Percentiles rank a stretch among this genome's conserved stretches.
Evolutionary conservation across 2,329 filamentous ascomycete species (phyloP).

Genomic region (Talaromyces marneffei): DNA sequence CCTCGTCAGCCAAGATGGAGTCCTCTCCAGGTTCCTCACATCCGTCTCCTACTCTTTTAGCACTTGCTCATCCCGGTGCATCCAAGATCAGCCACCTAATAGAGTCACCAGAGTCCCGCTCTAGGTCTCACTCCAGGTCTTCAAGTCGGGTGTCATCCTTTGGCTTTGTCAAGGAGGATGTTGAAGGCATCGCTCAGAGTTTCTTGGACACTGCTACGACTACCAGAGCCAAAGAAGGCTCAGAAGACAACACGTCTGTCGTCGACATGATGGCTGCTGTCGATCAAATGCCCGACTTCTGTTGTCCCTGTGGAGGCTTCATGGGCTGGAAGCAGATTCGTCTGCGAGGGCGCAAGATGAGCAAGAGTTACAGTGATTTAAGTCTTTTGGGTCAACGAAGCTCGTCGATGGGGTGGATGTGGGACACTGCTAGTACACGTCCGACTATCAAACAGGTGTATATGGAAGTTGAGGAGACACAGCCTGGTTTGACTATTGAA

Average conservation of each 20-base stretch:
- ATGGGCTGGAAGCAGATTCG: constrained; percentile 43
- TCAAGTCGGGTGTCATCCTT: constrained; percentile 38
- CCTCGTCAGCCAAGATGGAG: not conserved
- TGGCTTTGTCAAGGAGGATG: constrained; percentile 41
- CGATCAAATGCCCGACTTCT: constrained; percentile 38
- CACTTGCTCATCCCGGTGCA: not conserved
- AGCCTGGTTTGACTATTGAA: constrained; percentile 53
- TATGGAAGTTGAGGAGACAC: constrained; percentile 19
- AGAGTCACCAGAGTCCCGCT: constrained; percentile 10
- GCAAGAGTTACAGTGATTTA: constrained; percentile 41
- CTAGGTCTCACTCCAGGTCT: constrained; percentile 31
- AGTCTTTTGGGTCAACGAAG: constrained; percentile 28
- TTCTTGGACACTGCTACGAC: constrained; percentile 42
- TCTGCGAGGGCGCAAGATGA: constrained; percentile 38
- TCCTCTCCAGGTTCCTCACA: not conserved
- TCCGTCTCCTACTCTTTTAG: not conserved
- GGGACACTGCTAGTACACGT: constrained; percentile 30
- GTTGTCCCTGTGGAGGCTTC: constrained; percentile 43
- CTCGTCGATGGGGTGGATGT: constrained; percentile 39
- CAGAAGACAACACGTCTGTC: not conserved
- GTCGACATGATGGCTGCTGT: constrained; percentile 17
- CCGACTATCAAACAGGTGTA: constrained; percentile 21
- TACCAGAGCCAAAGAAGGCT: constrained; percentile 24
- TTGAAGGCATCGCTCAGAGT: constrained; percentile 40
- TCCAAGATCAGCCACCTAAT: not conserved